A percentile compares a stretch with the other conserved stretches of the same genome.
phyloP scores from a whole-genome alignment of 106 monocot species.

The Dendrobium nobile region DNA sequence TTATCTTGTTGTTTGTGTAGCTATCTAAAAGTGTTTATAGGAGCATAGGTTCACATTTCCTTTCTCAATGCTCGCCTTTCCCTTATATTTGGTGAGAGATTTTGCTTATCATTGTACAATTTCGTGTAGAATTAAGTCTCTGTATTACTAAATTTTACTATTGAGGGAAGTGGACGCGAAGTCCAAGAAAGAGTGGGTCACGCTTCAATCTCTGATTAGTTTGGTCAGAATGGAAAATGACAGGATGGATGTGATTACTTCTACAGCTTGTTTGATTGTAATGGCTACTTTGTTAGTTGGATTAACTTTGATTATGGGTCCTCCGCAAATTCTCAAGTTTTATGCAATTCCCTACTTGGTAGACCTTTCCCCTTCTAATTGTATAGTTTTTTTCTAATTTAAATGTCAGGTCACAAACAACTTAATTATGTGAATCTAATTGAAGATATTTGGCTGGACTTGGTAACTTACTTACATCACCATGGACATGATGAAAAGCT shows the following conservation, averaged over 20 bases:
- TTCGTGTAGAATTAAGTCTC: neutral
- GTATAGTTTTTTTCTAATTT: too few relatives aligned
- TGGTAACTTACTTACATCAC: constrained; percentile 58
- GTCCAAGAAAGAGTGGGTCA: constrained; percentile 68
- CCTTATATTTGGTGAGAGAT: constrained; percentile 58
- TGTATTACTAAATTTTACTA: neutral
- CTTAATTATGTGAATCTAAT: too few relatives aligned
- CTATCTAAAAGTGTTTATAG: constrained; percentile 46
- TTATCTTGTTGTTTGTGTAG: constrained; percentile 17
- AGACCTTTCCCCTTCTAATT: too few relatives aligned
- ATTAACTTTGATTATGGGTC: constrained; percentile 29
- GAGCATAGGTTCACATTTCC: constrained; percentile 48
- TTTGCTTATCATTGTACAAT: neutral
- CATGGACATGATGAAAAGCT: constrained; percentile 49
- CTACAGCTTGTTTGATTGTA: constrained; percentile 47
- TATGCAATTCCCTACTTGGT: constrained; percentile 54
- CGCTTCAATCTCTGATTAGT: constrained; percentile 61
- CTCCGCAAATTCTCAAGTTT: constrained; percentile 47
- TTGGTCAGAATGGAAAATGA: constrained; percentile 19
- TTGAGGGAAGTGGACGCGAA: constrained; percentile 40
- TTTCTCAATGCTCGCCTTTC: constrained; percentile 71
- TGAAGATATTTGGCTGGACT: constrained; percentile 40
- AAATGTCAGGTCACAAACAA: too few relatives aligned
- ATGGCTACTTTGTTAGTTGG: constrained; percentile 50
- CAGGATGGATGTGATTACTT: constrained; percentile 44